phyloP scores from a whole-genome alignment of 2,329 filamentous ascomycete species.

The Capronia americana region DNA sequence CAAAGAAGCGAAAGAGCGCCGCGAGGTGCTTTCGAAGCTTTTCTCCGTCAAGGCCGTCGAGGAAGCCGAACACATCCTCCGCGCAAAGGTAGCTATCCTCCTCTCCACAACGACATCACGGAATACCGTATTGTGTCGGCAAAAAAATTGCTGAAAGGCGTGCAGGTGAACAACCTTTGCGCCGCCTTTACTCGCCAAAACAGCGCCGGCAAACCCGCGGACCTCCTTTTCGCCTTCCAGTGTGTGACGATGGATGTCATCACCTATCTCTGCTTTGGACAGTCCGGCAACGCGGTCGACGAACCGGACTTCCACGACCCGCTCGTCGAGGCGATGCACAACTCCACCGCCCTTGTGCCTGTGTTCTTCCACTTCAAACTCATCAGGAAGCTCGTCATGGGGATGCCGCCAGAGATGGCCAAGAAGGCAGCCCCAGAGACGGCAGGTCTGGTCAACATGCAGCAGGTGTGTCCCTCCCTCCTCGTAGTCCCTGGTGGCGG shows the following conservation, averaged over 20 bases:
- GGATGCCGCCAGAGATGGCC: constrained; percentile 47
- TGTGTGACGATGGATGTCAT: constrained; percentile 41
- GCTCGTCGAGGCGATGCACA: constrained; percentile 40
- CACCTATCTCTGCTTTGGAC: constrained; percentile 40
- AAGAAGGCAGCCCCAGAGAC: constrained; percentile 34
- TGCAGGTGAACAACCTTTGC: constrained; percentile 38
- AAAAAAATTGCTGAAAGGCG: neutral
- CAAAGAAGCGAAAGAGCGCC: constrained; percentile 38
- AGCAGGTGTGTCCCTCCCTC: neutral
- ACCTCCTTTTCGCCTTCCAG: constrained; percentile 45
- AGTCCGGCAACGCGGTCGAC: constrained; percentile 37
- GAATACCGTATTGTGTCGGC: no score
- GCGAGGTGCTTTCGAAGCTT: constrained; percentile 34
- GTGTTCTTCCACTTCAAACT: constrained; percentile 41
- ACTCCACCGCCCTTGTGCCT: constrained; percentile 32
- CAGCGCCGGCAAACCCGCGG: constrained; percentile 38
- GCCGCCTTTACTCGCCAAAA: constrained; percentile 32
- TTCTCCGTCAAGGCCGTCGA: constrained; percentile 30
- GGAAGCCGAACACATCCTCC: constrained; percentile 32
- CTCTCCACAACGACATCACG: constrained; percentile 24
- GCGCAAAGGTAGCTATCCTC: constrained; percentile 31
- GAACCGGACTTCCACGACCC: constrained; percentile 37
- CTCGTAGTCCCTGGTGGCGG: no score
- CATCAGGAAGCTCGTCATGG: constrained; percentile 47
- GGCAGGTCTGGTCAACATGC: constrained; percentile 35